Evolutionary conservation across 129 eudicot species (phyloP).

Genomic region (Saposhnikovia divaricata): DNA sequence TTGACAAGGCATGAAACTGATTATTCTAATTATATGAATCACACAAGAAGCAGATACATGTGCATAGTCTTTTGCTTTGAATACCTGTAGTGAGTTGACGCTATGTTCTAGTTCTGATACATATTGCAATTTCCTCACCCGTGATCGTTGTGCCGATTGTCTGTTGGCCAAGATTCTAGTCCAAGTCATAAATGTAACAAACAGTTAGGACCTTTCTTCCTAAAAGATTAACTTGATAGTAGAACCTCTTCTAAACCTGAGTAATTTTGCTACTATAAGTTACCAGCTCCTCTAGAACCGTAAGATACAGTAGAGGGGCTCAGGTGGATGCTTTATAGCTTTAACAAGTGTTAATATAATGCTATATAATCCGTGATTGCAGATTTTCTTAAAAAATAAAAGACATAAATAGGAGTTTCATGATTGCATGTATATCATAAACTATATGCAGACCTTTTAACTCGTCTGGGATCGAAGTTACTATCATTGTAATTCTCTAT

Average conservation of each 20-base stretch:
- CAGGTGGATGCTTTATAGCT: too few relatives aligned
- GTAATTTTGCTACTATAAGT: too few relatives aligned
- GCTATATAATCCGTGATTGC: background rate
- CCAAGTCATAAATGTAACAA: background rate
- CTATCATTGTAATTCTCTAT: conserved; percentile 39
- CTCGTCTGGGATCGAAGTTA: conserved; percentile 76
- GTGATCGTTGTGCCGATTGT: conserved; percentile 92
- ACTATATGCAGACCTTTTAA: conserved; percentile 45
- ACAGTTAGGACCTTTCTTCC: background rate
- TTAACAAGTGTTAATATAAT: background rate
- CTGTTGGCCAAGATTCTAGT: conserved; percentile 80
- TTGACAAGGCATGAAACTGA: background rate
- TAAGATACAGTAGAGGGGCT: background rate
- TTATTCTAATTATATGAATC: background rate
- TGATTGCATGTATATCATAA: background rate
- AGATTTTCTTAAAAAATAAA: background rate
- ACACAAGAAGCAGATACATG: background rate
- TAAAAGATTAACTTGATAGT: too few relatives aligned
- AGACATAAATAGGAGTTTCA: background rate
- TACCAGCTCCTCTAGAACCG: background rate
- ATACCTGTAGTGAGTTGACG: conserved; percentile 83
- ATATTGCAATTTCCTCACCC: conserved; percentile 93
- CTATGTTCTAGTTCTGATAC: conserved; percentile 88
- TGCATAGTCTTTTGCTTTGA: background rate
- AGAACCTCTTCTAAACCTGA: too few relatives aligned